phyloP scores from a whole-genome alignment of 345 rosid species.

The Eucalyptus caleyi region DNA sequence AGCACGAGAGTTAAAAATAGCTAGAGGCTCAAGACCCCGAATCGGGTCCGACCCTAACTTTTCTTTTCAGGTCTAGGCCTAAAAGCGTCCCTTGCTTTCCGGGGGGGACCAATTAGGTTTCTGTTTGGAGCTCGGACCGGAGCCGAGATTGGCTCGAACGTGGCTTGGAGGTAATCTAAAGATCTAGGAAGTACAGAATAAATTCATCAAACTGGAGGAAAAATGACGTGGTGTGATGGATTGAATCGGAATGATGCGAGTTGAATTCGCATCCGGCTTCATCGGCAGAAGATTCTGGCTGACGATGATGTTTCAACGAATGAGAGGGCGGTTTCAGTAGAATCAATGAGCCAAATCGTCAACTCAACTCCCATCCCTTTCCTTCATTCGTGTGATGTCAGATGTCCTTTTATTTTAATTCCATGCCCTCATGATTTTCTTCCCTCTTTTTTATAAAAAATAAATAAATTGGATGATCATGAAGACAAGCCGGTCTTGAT shows the following conservation, averaged over 20 bases:
- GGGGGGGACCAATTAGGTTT: not conserved
- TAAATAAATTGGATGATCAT: not conserved
- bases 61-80: not conserved
- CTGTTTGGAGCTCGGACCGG: not conserved
- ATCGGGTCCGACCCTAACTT: not conserved
- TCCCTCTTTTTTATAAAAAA: not conserved
- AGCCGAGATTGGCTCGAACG: not conserved
- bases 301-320: not conserved
- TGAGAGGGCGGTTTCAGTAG: not conserved
- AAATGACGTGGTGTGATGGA: not conserved
- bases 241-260: not conserved
- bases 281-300: not conserved
- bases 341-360: not conserved
- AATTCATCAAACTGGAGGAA: not conserved
- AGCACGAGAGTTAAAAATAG: not conserved
- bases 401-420: not conserved
- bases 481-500: not conserved
- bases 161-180: not conserved
- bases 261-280: not conserved
- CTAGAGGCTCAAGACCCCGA: not conserved
- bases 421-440: not conserved
- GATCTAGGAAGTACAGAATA: not conserved
- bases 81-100: not conserved
- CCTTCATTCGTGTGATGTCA: not conserved
- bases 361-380: not conserved